These are phyloP conservation scores for Pseudogymnoascus sp. DNA, from an alignment of 2,329 filamentous ascomycete genomes.

Conservation along the genomic window DNA sequence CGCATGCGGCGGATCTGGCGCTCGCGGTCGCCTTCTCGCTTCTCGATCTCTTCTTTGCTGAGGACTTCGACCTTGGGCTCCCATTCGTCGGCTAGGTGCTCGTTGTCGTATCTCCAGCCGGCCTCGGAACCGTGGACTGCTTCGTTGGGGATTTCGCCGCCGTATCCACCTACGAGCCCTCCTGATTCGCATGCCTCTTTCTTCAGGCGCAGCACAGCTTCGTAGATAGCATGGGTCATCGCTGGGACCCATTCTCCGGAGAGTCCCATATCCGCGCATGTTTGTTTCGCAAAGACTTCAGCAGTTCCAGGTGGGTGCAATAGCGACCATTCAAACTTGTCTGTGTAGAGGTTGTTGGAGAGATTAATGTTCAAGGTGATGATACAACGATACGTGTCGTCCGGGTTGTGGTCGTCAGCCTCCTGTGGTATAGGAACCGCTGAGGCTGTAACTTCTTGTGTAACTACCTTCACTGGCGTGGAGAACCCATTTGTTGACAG, in stretches of 20 bases:
- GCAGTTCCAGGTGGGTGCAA: conserved; percentile 86
- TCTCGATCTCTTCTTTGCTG: conserved; percentile 95
- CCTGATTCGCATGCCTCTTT: conserved; percentile 95
- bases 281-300: conserved; percentile 85
- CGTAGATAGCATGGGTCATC: conserved; percentile 94
- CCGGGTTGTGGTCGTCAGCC: conserved; percentile 74
- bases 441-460: conserved; percentile 56
- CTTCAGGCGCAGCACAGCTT: conserved; percentile 84
- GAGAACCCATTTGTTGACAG: conserved; percentile 36
- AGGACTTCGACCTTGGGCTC: conserved; percentile 75
- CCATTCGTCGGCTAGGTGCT: conserved; percentile 79
- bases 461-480: conserved; percentile 39
- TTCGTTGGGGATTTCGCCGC: conserved; percentile 77
- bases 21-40: conserved; percentile 89
- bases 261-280: conserved; percentile 85
- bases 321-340: conserved; percentile 97
- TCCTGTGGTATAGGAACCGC: conserved; percentile 59
- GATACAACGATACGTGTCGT: conserved; percentile 92
- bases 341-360: conserved; percentile 84
- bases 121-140: conserved; percentile 75
- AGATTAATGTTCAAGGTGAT: conserved; percentile 88
- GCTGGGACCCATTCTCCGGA: conserved; percentile 89
- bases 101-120: conserved; percentile 93
- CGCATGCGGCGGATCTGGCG: conserved; percentile 79
- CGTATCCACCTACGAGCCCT: conserved; percentile 68